Conservation (phyloP, 2,329 filamentous ascomycete species). For the Alternaria brassicicola region DNA sequence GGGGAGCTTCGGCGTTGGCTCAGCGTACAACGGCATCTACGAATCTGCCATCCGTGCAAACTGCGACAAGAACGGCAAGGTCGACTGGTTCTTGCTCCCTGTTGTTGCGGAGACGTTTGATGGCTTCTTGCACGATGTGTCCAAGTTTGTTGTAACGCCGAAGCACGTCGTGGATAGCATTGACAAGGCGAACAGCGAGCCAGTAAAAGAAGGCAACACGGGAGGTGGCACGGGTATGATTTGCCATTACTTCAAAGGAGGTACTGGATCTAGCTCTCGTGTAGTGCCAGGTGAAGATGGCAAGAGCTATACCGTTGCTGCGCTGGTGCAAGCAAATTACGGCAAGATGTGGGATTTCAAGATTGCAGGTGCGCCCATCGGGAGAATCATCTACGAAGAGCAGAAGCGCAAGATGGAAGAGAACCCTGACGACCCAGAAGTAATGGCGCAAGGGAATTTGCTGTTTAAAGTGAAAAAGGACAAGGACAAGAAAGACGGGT, state of each 20-base stretch:
- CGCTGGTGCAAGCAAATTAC: conserved; percentile 70
- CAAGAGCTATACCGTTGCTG: conserved; percentile 64
- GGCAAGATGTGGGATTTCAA: conserved; percentile 62
- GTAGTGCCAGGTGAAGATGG: conserved; percentile 50
- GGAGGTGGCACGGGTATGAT: conserved; percentile 74
- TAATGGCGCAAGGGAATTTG: conserved; percentile 36
- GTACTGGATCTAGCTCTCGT: conserved; percentile 67
- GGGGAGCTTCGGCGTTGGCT: conserved; percentile 63
- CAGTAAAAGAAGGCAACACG: conserved; percentile 66
- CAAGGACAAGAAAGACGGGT: conserved; percentile 64
- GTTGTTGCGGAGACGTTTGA: conserved; percentile 69
- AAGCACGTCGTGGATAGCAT: conserved; percentile 63
- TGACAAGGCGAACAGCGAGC: conserved; percentile 55
- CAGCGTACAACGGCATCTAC: conserved; percentile 64
- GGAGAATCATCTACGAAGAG: conserved; percentile 61
- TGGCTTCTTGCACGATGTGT: conserved; percentile 64
- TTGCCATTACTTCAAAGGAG: conserved; percentile 70
- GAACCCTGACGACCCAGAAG: conserved; percentile 33
- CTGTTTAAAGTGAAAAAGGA: conserved; percentile 38
- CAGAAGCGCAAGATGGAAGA: conserved; percentile 46
- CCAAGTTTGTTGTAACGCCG: conserved; percentile 61
- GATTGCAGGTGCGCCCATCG: conserved; percentile 67
- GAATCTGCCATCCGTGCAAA: conserved; percentile 60
- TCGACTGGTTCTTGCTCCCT: conserved; percentile 62
- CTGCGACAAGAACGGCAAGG: conserved; percentile 49